Base-by-base conservation (phyloP, 305 asterid genomes). In the Solanum hybrid region DNA sequence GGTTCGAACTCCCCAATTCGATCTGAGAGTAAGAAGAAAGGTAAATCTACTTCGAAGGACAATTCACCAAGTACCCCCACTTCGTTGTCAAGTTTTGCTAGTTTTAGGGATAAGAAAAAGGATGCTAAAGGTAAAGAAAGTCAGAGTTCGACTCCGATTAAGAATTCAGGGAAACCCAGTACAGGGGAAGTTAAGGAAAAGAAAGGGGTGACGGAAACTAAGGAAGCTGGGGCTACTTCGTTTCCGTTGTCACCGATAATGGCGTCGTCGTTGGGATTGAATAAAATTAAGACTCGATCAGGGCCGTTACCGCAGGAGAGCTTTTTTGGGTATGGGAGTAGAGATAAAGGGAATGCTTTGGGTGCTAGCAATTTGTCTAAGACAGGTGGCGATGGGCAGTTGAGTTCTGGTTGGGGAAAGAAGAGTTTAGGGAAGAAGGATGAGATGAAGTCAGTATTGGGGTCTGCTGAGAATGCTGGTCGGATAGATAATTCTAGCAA, bases 301-400 rank as follows among this genome's bases (percentile, higher is more conserved):
- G 99, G 99, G 90, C 99, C 99, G 79, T 92, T 98, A 95, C 99
- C 99, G 26, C 99, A 96, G 93, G 99, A 98, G 96, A 96, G 96
- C 34, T 96, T 97, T 89, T 96, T 95, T 6, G 97, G 93, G 86
- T 96, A 93, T 85, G 98, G 96, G 86, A 93, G 95, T 88, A 93
- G 95, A 80, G 99, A 96, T 4, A 96, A 93, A 92, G 98, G 98
- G 35, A 91, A 51, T 31, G 90, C 92, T 35, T 90, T 97, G 91
- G 98, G 99, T 88, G 92, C 95, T 22, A 98, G 99, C 92, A 97
- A 94, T 88, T 92, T 98, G 92, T 96, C 99, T 5, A 95, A 94
- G 94, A 93, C 95, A 17, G 91, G 87, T 7, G 94, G 89, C 22
- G 94, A 93, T 91, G 93, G 91, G 82, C 89, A 40, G 82, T 90